These are phyloP conservation scores for Nicotiana noctiflora DNA, from an alignment of 257 asterid species.

Conservation along the genomic window DNA sequence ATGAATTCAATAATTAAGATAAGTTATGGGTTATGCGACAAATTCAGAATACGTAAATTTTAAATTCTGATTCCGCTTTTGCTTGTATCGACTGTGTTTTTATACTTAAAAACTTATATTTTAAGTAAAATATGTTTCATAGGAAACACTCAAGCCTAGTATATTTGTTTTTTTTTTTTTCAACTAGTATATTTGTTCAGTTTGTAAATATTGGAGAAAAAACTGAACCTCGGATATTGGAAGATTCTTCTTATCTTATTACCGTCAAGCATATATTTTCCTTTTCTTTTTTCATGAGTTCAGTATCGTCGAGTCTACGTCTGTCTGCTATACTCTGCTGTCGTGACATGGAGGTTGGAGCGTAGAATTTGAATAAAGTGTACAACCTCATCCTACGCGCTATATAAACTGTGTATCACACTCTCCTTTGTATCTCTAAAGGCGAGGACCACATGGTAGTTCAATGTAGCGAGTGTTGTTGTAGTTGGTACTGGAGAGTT, in stretches of 20 bases:
- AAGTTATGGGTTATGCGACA: too few species aligned
- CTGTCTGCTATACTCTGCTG: constrained; percentile 39
- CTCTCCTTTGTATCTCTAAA: background rate
- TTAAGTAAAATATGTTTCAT: too few species aligned
- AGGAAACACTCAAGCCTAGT: too few species aligned
- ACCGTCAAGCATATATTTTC: background rate
- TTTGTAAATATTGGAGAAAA: too few species aligned
- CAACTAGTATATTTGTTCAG: too few species aligned
- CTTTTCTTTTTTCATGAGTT: background rate
- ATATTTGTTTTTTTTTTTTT: too few species aligned
- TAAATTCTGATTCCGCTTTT: too few species aligned
- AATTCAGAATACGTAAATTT: too few species aligned
- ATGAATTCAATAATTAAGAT: too few species aligned
- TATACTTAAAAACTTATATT: too few species aligned
- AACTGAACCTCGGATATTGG: background rate
- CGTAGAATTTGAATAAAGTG: constrained; percentile 17
- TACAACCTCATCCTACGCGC: background rate
- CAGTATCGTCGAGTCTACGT: constrained; percentile 53
- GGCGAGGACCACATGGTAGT: background rate
- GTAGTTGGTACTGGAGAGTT: background rate
- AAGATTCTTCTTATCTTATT: background rate
- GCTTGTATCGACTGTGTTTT: too few species aligned
- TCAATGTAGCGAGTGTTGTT: background rate
- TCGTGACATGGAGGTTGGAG: constrained; percentile 33
- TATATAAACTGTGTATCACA: background rate